Evolutionary conservation across 176 grass and related monocot species (phyloP).

Genomic region (Hordeum marinum): DNA sequence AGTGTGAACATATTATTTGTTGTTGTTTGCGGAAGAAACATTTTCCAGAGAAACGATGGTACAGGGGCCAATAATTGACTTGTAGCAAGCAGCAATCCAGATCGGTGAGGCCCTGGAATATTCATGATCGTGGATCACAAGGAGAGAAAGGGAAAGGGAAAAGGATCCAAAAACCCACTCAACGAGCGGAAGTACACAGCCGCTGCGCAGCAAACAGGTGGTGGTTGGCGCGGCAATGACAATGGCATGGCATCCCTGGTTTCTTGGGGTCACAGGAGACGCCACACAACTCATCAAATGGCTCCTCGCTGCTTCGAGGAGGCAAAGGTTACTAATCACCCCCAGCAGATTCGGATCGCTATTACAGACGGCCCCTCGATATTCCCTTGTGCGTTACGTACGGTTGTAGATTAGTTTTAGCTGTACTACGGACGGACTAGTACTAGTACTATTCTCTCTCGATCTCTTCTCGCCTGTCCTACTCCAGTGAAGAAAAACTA

Average conservation of each 20-base stretch:
- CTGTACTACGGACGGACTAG: not conserved
- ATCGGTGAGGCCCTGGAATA: slow-evolving; percentile 11
- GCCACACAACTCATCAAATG: not conserved
- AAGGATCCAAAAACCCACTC: slow-evolving; percentile 21
- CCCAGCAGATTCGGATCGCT: not conserved
- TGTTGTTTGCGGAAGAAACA: no score
- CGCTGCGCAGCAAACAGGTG: not conserved
- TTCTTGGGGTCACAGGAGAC: slow-evolving; percentile 6
- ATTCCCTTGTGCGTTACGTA: not conserved
- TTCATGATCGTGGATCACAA: slow-evolving; percentile 25
- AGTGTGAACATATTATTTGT: no score
- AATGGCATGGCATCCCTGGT: not conserved
- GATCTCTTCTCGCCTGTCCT: not conserved
- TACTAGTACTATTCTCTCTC: not conserved
- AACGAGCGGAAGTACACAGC: not conserved
- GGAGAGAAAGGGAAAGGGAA: not conserved
- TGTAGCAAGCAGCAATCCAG: not conserved
- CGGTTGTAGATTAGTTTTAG: no score
- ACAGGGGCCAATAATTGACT: slow-evolving; percentile 8
- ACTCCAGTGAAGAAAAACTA: not conserved
- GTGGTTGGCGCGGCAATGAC: slow-evolving; percentile 17
- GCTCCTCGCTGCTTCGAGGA: slow-evolving; percentile 23
- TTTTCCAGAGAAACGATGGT: no score
- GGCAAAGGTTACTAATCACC: slow-evolving; percentile 22
- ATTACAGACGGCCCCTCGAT: slow-evolving; percentile 12